Evolutionary conservation across 1,284 basidiomycete species (phyloP).

Genomic region (Malassezia sympodialis): DNA sequence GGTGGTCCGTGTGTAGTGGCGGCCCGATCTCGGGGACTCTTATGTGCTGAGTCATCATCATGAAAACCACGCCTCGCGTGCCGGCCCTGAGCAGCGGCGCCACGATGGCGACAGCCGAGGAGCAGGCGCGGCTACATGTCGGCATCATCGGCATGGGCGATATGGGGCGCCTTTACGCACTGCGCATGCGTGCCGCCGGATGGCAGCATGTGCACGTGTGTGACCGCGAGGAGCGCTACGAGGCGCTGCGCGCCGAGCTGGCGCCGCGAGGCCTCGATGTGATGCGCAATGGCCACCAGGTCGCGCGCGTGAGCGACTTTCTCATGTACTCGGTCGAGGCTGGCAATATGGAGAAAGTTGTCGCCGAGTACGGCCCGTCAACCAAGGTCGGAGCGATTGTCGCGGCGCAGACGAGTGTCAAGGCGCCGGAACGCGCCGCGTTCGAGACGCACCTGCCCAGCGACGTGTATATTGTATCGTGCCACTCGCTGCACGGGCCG

Average conservation of each 20-base stretch:
- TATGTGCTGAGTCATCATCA: background rate
- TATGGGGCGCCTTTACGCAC: constrained; percentile 92
- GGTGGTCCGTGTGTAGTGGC: background rate
- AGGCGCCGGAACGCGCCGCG: constrained; percentile 79
- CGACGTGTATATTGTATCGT: constrained; percentile 80
- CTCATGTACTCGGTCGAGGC: constrained; percentile 92
- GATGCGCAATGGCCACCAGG: constrained; percentile 67
- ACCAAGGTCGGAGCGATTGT: constrained; percentile 88
- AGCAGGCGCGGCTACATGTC: constrained; percentile 33
- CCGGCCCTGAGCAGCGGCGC: background rate
- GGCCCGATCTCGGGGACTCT: background rate
- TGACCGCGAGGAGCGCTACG: constrained; percentile 70
- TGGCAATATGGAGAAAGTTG: constrained; percentile 72
- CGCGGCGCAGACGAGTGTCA: constrained; percentile 90
- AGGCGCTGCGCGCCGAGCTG: constrained; percentile 59
- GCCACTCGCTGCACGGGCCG: constrained; percentile 90
- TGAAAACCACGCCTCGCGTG: background rate
- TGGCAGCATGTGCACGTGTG: constrained; percentile 79
- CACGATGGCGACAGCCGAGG: background rate
- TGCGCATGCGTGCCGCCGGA: constrained; percentile 62
- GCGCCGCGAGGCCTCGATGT: constrained; percentile 56
- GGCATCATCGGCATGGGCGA: constrained; percentile 53
- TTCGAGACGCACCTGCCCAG: constrained; percentile 79
- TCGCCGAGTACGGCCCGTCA: constrained; percentile 79
- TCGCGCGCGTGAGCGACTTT: constrained; percentile 73